phyloP scores from a whole-genome alignment of 1,139 yeast genomes.

The Geotrichum siamense region DNA sequence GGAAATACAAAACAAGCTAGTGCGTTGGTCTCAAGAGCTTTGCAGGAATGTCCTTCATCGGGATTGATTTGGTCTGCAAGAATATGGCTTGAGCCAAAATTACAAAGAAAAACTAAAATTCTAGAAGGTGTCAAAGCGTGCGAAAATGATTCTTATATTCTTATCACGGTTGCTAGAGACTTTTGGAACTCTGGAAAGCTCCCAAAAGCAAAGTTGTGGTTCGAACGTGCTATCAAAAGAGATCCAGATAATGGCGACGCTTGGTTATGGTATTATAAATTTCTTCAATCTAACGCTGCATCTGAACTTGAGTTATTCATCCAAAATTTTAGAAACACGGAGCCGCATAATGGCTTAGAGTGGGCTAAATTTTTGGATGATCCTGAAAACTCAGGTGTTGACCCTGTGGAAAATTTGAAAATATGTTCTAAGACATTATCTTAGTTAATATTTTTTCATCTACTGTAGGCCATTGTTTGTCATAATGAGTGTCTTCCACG shows the following conservation, averaged over 20 bases:
- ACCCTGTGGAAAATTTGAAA: conserved; percentile 37
- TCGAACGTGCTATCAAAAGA: conserved; percentile 57
- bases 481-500: no score
- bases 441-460: no score
- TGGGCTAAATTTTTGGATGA: conserved; percentile 50
- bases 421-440: conserved; percentile 2
- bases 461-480: no score
- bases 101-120: conserved; percentile 55
- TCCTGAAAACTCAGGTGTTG: conserved; percentile 38
- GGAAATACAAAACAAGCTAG: conserved; percentile 49
- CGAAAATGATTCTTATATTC: conserved; percentile 50
- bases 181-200: conserved; percentile 65
- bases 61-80: conserved; percentile 59
- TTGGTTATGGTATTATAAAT: conserved; percentile 65
- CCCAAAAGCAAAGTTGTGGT: conserved; percentile 65
- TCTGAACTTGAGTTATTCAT: conserved; percentile 1
- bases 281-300: conserved; percentile 22
- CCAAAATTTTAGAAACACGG: conserved; percentile 33
- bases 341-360: conserved; percentile 50
- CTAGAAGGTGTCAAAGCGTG: conserved; percentile 69
- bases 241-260: conserved; percentile 61
- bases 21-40: conserved; percentile 51
- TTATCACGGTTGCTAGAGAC: conserved; percentile 58
- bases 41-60: conserved; percentile 53
- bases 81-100: conserved; percentile 42